Evolutionary conservation across 1,284 basidiomycete species (phyloP), one percentile per base, ranked within the genome.

Genomic region (Trichosporon sp.): DNA sequence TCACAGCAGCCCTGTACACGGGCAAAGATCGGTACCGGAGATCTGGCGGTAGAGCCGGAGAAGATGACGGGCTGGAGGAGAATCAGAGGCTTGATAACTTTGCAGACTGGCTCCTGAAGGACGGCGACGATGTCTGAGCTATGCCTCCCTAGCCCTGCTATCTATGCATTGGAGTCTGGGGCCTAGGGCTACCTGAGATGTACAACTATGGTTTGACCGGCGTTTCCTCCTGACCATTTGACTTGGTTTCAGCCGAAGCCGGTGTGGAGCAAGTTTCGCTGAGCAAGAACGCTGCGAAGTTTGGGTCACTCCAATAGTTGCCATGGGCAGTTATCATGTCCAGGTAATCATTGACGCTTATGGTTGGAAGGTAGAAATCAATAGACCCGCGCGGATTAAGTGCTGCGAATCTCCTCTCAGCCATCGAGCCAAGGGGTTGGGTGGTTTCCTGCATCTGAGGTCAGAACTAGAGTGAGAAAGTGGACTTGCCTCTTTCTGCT

Each of bases 61-160:
- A 76, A 37, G 89, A 87, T 0, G 90, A 89, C 10, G 84, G 81
- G 16, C 76, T 77, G 32, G 91, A 90, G 67, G 94, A 96, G 82
- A 91, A 92, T 86, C 88, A 90, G 78, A 88, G 95, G 65, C 81
- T 96, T 78, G 93, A 95, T 70, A 89, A 91, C 79, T 97, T 96
- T 80, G 93, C 93, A 0, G 85, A 90, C 37, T 98, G 94, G 94
- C 85, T 98, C 61, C 85, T 85, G 7, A 82, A 83, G 54, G 80
- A 78, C 1, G 79, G 78, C 7, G 79, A 78, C 61, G 74, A 76
- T 21, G 70, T 12, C 26, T 51, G n/a, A 11, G n/a, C 48, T 46
- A 19, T 59, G 31, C n/a, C 40, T 61, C 16, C 37, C 61, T 37
- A 67, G 65, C 65, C 65, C 67, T 65, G 16, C 26, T 26, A 26